Conservation (phyloP, 73 alveolate genomes). For the Effrenium voratum region DNA sequence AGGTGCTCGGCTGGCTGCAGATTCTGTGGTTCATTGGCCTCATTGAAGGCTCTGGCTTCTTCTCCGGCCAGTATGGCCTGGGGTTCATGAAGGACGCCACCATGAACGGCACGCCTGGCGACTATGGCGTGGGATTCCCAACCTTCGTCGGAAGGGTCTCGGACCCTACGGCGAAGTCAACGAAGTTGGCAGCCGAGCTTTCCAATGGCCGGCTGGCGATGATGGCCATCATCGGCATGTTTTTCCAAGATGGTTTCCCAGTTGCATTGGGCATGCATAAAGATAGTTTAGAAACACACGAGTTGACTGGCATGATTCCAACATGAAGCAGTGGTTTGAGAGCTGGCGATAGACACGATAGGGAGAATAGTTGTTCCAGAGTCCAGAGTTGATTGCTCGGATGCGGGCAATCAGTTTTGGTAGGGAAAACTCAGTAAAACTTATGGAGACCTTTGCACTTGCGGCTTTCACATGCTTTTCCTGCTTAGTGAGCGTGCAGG, state of each 20-base stretch:
- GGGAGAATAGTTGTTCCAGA: no score
- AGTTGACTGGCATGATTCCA: no score
- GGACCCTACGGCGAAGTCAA: slow-evolving; percentile 39
- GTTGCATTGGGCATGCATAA: no score
- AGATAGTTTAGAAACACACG: no score
- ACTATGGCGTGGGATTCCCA: slow-evolving; percentile 60
- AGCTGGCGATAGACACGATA: no score
- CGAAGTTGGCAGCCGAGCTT: slow-evolving; percentile 37
- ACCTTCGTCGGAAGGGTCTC: slow-evolving; percentile 73
- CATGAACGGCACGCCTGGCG: slow-evolving; percentile 71
- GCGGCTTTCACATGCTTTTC: no score
- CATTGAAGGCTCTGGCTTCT: slow-evolving; percentile 66
- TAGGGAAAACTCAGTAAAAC: no score
- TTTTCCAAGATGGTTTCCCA: slow-evolving; percentile 60
- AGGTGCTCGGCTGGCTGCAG: slow-evolving; percentile 78
- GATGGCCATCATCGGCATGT: slow-evolving; percentile 85
- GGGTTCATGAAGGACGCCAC: slow-evolving; percentile 77
- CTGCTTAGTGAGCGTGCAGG: no score
- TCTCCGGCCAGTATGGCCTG: slow-evolving; percentile 75
- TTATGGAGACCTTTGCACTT: no score
- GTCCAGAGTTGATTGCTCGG: no score
- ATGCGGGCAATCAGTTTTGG: no score
- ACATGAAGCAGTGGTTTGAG: no score
- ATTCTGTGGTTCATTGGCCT: slow-evolving; percentile 73
- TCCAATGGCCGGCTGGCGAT: slow-evolving; percentile 69